Evolutionary conservation across 2,329 filamentous ascomycete genomes (phyloP).

Genomic region (Ophioceras dolichostomum): DNA sequence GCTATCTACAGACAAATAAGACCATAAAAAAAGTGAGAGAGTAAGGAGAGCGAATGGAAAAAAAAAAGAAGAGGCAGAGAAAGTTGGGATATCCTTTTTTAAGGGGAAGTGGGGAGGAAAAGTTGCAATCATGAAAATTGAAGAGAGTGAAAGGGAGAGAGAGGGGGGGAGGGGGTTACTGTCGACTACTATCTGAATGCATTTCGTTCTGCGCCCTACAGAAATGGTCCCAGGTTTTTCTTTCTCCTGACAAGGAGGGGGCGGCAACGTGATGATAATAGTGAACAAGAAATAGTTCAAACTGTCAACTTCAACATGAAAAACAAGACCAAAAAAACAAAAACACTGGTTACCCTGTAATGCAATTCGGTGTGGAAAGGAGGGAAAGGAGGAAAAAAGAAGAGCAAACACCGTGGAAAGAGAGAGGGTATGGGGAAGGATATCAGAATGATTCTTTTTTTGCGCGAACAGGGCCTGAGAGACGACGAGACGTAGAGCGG

Average conservation of each 20-base stretch:
- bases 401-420: neutral
- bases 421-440: neutral
- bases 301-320: neutral
- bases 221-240: too few relatives aligned
- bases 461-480: too few relatives aligned
- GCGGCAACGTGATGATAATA: too few relatives aligned
- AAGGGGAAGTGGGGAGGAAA: too few relatives aligned
- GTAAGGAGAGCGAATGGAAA: neutral
- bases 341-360: neutral
- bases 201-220: too few relatives aligned
- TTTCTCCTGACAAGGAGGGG: too few relatives aligned
- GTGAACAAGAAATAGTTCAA: too few relatives aligned
- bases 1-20: neutral
- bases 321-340: too few relatives aligned
- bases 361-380: neutral
- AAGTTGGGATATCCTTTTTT: too few relatives aligned
- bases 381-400: neutral
- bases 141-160: neutral
- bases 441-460: constrained; percentile 3
- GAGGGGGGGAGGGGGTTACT: neutral
- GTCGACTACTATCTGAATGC: too few relatives aligned
- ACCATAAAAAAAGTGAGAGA: neutral
- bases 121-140: too few relatives aligned
- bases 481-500: too few relatives aligned
- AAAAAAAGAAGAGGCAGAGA: neutral